Percentiles rank a stretch among this genome's conserved stretches.
These are phyloP conservation scores for Pythium myriotylum DNA, from an alignment of 352 stramenopile species.

Conservation along the genomic window DNA sequence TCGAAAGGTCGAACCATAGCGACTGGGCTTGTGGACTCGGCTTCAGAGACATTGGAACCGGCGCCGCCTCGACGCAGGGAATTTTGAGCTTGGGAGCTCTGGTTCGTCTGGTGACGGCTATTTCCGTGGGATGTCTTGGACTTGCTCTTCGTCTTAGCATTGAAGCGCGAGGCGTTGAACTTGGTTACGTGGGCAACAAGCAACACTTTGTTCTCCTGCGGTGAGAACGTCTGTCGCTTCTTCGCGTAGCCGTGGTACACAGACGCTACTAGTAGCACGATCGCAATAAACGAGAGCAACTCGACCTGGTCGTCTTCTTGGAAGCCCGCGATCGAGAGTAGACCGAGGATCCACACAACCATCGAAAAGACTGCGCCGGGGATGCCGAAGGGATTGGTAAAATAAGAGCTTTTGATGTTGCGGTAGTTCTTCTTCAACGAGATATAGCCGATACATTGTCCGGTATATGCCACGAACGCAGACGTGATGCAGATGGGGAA, in stretches of 20 bases:
- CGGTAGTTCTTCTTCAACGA: slow-evolving; percentile 28
- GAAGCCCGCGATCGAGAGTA: slow-evolving; percentile 14
- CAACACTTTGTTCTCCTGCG: slow-evolving; percentile 30
- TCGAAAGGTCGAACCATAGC: too few species aligned
- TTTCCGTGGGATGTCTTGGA: slow-evolving; percentile 4
- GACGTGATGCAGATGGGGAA: slow-evolving; percentile 28
- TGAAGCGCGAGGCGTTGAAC: slow-evolving; percentile 21
- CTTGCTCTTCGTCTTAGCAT: slow-evolving; percentile 11
- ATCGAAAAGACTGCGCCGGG: slow-evolving; percentile 21
- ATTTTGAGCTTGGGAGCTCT: neutral
- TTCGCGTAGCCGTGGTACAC: slow-evolving; percentile 28
- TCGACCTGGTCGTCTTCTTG: slow-evolving; percentile 13
- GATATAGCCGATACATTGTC: slow-evolving; percentile 38
- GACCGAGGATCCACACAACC: slow-evolving; percentile 15
- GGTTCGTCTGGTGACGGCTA: neutral
- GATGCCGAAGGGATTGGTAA: slow-evolving; percentile 23
- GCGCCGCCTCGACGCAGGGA: neutral
- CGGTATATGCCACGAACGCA: slow-evolving; percentile 28
- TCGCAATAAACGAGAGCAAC: slow-evolving; percentile 5
- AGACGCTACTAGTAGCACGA: slow-evolving; percentile 12
- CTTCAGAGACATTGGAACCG: neutral
- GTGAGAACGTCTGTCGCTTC: slow-evolving; percentile 29
- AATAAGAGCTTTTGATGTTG: slow-evolving; percentile 21
- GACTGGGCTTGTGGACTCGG: too few species aligned
- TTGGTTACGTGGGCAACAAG: slow-evolving; percentile 26